These are phyloP conservation scores for Tetrapyrgos nigripes DNA, from an alignment of 1,284 basidiomycete genomes.

Conservation along the genomic window DNA sequence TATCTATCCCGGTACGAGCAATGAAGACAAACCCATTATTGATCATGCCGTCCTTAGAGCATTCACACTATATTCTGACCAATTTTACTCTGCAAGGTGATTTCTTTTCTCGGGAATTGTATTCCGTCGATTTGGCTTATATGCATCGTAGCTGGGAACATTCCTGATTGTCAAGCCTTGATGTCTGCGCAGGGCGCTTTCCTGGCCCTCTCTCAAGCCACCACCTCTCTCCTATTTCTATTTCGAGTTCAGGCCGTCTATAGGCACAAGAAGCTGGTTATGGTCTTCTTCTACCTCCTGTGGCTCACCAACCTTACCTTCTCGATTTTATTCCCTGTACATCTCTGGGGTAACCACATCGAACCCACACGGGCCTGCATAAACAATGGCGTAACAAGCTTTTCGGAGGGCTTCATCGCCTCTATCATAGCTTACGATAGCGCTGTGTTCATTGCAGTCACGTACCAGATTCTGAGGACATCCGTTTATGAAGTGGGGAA, in stretches of 20 bases:
- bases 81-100: constrained; percentile 4
- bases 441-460: constrained; percentile 8
- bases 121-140: not conserved
- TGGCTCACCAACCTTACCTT: constrained; percentile 4
- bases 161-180: not conserved
- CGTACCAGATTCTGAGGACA: constrained; percentile 2
- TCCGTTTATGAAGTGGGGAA: not conserved
- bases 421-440: constrained; percentile 5
- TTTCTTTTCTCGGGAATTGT: not conserved
- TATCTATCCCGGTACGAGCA: not conserved
- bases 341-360: constrained; percentile 7
- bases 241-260: not conserved
- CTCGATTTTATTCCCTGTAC: constrained; percentile 2
- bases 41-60: not conserved
- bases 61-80: constrained; percentile 1
- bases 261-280: not conserved
- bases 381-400: not conserved
- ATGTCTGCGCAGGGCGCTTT: not conserved
- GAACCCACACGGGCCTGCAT: constrained; percentile 12
- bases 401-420: not conserved
- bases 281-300: not conserved
- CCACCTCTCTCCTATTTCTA: constrained; percentile 1
- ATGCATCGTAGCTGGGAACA: not conserved
- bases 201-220: not conserved
- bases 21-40: not conserved